These are phyloP conservation scores for Piper longum DNA, from an alignment of 164 flowering plant genomes.

Conservation along the genomic window DNA sequence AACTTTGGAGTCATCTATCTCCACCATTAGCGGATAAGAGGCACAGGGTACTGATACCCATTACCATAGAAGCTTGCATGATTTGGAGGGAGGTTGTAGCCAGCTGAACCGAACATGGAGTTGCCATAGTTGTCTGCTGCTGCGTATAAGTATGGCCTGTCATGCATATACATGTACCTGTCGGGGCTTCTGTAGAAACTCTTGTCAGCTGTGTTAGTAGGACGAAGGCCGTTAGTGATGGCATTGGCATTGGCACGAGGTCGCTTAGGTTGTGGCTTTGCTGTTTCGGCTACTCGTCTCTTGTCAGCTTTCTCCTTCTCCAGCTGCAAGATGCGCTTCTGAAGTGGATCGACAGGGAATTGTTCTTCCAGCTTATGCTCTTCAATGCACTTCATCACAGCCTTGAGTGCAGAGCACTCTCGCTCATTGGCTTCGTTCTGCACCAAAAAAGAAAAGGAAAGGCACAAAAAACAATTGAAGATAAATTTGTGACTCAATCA, in stretches of 20 bases:
- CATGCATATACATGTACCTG: slow-evolving; percentile 66
- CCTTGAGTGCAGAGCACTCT: slow-evolving; percentile 72
- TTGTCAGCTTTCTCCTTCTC: slow-evolving; percentile 96
- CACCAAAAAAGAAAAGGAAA: not conserved
- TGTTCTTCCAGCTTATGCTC: slow-evolving; percentile 85
- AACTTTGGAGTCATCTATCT: slow-evolving; percentile 13
- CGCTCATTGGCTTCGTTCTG: slow-evolving; percentile 77
- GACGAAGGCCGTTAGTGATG: slow-evolving; percentile 41
- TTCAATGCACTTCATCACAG: slow-evolving; percentile 77
- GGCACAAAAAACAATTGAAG: not conserved
- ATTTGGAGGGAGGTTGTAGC: slow-evolving; percentile 44
- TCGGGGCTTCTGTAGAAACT: slow-evolving; percentile 52
- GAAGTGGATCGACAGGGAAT: slow-evolving; percentile 64
- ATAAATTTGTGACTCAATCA: too few species aligned
- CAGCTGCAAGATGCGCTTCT: slow-evolving; percentile 52
- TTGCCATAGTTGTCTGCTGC: slow-evolving; percentile 48
- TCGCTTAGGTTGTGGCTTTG: slow-evolving; percentile 88
- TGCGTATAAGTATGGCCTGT: slow-evolving; percentile 49
- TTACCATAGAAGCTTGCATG: slow-evolving; percentile 76
- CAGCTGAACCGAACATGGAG: slow-evolving; percentile 36
- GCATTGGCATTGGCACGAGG: slow-evolving; percentile 60
- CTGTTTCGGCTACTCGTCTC: slow-evolving; percentile 67
- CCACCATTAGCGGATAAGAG: slow-evolving; percentile 58
- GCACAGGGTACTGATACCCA: slow-evolving; percentile 76
- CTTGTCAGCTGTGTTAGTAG: slow-evolving; percentile 42